A percentile compares a stretch with the other conserved stretches of the same genome.
phyloP scores from a whole-genome alignment of 495 filamentous ascomycete genomes.

The Evernia prunastri region DNA sequence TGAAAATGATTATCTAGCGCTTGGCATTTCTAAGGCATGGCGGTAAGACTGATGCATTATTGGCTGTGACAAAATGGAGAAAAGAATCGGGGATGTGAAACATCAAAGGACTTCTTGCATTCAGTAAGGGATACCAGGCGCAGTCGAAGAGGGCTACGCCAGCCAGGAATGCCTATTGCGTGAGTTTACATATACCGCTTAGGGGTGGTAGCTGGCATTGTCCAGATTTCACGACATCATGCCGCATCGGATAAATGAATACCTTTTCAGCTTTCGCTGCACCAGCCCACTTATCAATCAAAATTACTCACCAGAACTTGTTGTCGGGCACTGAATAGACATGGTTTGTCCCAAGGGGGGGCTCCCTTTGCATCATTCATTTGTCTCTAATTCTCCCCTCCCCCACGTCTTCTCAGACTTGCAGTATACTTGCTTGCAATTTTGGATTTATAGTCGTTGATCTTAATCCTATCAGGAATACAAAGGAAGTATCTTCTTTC shows the following conservation, averaged over 20 bases:
- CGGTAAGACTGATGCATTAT: conserved; percentile 8
- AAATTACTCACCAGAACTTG: neutral
- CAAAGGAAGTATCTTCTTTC: neutral
- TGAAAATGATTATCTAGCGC: neutral
- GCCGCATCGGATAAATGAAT: conserved; percentile 15
- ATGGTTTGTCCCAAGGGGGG: neutral
- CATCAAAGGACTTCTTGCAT: neutral
- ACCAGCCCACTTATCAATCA: too few relatives aligned
- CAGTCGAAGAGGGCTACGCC: neutral
- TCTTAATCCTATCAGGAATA: neutral
- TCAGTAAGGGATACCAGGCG: neutral
- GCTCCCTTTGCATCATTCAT: neutral
- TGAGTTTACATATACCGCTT: neutral
- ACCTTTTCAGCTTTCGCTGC: neutral
- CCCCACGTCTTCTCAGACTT: neutral
- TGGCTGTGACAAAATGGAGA: neutral
- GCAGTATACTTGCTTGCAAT: neutral
- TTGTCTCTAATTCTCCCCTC: neutral
- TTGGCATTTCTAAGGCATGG: neutral
- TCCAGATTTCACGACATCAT: conserved; percentile 1
- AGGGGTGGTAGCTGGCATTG: neutral
- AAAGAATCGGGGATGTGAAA: neutral
- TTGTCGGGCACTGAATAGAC: neutral
- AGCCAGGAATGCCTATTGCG: neutral
- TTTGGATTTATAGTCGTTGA: neutral